These are phyloP conservation scores for Irpex sp. DNA, from an alignment of 1,284 basidiomycete genomes.

Conservation along the genomic window DNA sequence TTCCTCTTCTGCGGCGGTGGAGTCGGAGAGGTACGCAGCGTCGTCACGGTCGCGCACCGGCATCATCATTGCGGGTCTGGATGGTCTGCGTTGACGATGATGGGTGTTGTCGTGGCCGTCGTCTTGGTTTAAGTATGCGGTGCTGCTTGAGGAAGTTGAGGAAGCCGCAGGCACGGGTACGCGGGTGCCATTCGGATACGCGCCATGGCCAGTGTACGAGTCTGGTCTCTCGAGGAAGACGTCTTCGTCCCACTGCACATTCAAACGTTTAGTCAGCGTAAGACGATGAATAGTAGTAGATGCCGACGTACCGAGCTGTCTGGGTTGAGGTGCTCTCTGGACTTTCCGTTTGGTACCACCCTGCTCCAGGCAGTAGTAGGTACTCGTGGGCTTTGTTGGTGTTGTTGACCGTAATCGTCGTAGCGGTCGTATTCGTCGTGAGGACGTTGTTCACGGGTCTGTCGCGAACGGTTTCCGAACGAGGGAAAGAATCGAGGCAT, in stretches of 20 bases:
- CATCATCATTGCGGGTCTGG: not conserved
- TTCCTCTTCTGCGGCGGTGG: constrained; percentile 12
- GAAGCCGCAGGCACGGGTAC: not conserved
- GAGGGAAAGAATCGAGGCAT: constrained; percentile 27
- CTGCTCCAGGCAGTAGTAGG: constrained; percentile 22
- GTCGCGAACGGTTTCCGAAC: constrained; percentile 22
- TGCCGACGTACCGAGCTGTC: constrained; percentile 16
- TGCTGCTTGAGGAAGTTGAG: not conserved
- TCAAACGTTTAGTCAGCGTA: not conserved
- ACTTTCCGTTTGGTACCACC: constrained; percentile 17
- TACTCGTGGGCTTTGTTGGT: not conserved
- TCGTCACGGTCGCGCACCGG: not conserved
- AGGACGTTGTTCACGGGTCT: constrained; percentile 1
- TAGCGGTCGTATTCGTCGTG: constrained; percentile 9
- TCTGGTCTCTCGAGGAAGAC: constrained; percentile 13
- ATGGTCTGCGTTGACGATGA: not conserved
- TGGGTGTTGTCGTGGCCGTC: no score
- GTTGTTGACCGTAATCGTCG: constrained; percentile 15
- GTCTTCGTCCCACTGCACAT: constrained; percentile 19
- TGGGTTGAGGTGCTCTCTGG: constrained; percentile 5
- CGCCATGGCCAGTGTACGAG: constrained; percentile 7
- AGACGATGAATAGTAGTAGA: not conserved
- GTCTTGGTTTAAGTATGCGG: no score
- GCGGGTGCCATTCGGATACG: not conserved
- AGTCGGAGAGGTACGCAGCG: constrained; percentile 4